Evolutionary conservation across 495 filamentous ascomycete species (phyloP), one percentile per base, ranked within the genome.

Genomic region (Penicillium canescens): DNA sequence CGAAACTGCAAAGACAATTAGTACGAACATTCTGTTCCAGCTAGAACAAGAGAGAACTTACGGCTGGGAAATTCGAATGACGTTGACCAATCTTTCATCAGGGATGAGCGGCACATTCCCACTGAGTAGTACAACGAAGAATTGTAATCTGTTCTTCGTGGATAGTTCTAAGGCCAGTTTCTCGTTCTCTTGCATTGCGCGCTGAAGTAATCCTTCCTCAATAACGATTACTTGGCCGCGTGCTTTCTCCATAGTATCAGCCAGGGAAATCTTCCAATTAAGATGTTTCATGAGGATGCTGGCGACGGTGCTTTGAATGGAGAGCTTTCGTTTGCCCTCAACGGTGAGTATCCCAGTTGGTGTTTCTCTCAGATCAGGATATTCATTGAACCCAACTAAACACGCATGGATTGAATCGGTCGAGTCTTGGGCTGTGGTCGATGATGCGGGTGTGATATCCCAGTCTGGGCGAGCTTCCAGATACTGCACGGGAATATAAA

Each of bases 401-500:
- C 65, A 73, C 1, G 54, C 60, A 8, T 60, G 60, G 11, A 55
- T 42, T 1, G 50, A 39, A n/a, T 42, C 33, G 24, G 23, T 18
- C 13, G 47, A 33, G 11, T 21, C 35, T 18, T 26, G 8, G 3
- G 12, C 12, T 7, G 10, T 12, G 53, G 16, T 50, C 59, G 3
- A 40, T 31, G n/a, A 77, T 73, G 1, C 83, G 73, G 0, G 84
- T 87, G 41, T 86, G 89, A 66, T 84, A 88, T 67, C 89, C 82
- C 82, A 86, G 89, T 64, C 81, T 12, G n/a, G 2, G 16, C 21
- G 37, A 20, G 20, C 40, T 41, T 14, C 46, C 7, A 68, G 44
- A n/a, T 60, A 46, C 18, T 69, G 61, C 11, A 84, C 69, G 0
- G 78, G 79, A 20, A 84, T 63, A 33, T 66, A 69, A 3, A 88